Percentiles rank a stretch among this genome's conserved stretches.
Conservation (phyloP, 192 early-diverging fungal genomes). For the Backusella tuberculispora region DNA sequence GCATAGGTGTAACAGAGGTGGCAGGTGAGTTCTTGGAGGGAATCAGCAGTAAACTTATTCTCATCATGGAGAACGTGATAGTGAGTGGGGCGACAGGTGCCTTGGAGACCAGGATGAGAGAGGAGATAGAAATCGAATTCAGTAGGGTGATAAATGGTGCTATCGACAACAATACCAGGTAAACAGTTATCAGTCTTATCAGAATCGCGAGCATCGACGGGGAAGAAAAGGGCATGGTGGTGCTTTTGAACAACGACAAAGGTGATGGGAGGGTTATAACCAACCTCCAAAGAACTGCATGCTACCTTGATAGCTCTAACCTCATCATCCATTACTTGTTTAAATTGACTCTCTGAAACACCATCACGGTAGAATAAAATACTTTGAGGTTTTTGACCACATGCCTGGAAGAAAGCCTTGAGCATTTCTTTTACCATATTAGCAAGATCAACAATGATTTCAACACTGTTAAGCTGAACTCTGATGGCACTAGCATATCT, state of each 20-base stretch:
- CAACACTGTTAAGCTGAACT: conserved; percentile 68
- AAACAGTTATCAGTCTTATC: conserved; percentile 82
- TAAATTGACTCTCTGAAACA: conserved; percentile 88
- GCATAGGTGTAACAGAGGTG: conserved; percentile 89
- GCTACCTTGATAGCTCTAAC: conserved; percentile 55
- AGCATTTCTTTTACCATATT: conserved; percentile 68
- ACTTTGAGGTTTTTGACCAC: conserved; percentile 71
- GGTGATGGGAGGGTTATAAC: conserved; percentile 81
- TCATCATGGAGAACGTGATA: conserved; percentile 93
- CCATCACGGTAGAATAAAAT: conserved; percentile 93
- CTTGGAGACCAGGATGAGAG: conserved; percentile 90
- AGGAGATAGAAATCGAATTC: conserved; percentile 91
- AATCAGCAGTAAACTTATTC: conserved; percentile 76
- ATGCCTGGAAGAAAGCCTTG: conserved; percentile 67
- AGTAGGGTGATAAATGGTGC: conserved; percentile 72
- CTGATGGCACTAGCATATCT: conserved; percentile 67
- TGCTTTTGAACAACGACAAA: conserved; percentile 89
- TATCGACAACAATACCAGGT: conserved; percentile 83
- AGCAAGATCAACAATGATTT: conserved; percentile 73
- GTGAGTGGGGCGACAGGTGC: conserved; percentile 90
- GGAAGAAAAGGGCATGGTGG: conserved; percentile 89
- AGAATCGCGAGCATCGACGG: conserved; percentile 55
- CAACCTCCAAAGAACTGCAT: conserved; percentile 62
- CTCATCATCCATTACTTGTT: conserved; percentile 74
- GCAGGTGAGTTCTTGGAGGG: conserved; percentile 87